Base-by-base conservation (phyloP, 495 filamentous ascomycete genomes). In the Xylaria flabelliformis region DNA sequence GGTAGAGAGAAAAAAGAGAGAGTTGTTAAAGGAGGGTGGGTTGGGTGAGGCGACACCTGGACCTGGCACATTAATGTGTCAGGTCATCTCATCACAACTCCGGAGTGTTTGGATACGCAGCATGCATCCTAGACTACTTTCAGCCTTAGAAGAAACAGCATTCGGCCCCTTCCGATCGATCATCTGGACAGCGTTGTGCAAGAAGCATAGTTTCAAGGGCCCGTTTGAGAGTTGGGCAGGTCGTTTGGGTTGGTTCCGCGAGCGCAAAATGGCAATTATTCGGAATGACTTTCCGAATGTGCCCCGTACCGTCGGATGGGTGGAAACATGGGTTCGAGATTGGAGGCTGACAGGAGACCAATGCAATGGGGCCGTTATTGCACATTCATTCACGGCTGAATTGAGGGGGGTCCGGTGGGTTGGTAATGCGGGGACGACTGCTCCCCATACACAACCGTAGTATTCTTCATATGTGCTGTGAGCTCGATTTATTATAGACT, bases 281-380 rank as follows among this genome's bases (percentile, higher is more conserved):
- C 77, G 77, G 77, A 78, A 73, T 42, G 72, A 73, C 58, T 70
- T 76, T 70, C 76, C 77, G 76, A 78, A 70, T 71, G 51, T 77
- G 76, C 73, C 59, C 74, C 67, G 71, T 50, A 44, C 61, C 32
- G 32, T 64, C 69, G 56, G 69, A 32, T 64, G 46, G 55, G 59
- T 71, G 59, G 59, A 53, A 50, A 63, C 12, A 64, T 44, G 44
- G 46, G n/a, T 2, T 66, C 15, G 39, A 69, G 32, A 59, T 62
- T 61, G 42, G 53, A 61, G 67, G 67, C 67, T 69, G 66, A 69
- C 51, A 1, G 36, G 12, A 34, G 67, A 29, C 39, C 55, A 46
- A 69, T 69, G 42, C 42, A 62, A 62, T 39, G 48, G 39, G 55
- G 44, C 42, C 42, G 29, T 69, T 41, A 50, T 34, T 36, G 21